Evolutionary conservation across 139 green algal genomes (phyloP).

Genomic region (Spirogloea muscicola): DNA sequence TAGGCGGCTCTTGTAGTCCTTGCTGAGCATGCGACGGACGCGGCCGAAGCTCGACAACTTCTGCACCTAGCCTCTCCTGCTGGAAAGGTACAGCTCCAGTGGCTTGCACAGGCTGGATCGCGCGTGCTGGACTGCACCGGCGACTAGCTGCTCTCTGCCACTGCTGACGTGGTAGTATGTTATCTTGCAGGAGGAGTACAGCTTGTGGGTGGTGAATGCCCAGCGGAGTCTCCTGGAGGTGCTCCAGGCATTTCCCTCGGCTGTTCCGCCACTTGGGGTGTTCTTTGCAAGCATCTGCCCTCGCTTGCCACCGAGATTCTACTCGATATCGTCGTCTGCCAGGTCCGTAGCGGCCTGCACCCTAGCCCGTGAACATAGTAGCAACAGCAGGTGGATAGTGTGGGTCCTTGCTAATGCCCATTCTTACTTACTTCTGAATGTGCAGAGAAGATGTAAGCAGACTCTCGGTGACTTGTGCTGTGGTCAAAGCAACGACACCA

Average conservation of each 20-base stretch:
- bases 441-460: constrained; percentile 44
- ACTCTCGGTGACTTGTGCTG: constrained; percentile 79
- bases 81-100: constrained; percentile 53
- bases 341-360: no score
- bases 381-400: no score
- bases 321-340: constrained; percentile 49
- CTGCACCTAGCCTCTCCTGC: constrained; percentile 57
- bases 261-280: constrained; percentile 68
- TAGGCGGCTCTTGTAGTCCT: constrained; percentile 65
- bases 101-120: no score
- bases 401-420: no score
- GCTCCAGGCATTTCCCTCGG: constrained; percentile 77
- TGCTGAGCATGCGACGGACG: constrained; percentile 63
- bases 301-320: constrained; percentile 59
- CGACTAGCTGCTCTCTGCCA: constrained; percentile 38
- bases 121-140: no score
- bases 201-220: constrained; percentile 1
- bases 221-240: constrained; percentile 69
- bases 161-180: constrained; percentile 85
- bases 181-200: constrained; percentile 67
- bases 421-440: no score
- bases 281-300: constrained; percentile 84
- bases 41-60: constrained; percentile 59
- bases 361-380: no score
- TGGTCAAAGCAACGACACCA: constrained; percentile 69